Percentiles rank a stretch among this genome's conserved stretches.
Conservation (phyloP, 2,329 filamentous ascomycete species). For the Fusarium verticillioides region DNA sequence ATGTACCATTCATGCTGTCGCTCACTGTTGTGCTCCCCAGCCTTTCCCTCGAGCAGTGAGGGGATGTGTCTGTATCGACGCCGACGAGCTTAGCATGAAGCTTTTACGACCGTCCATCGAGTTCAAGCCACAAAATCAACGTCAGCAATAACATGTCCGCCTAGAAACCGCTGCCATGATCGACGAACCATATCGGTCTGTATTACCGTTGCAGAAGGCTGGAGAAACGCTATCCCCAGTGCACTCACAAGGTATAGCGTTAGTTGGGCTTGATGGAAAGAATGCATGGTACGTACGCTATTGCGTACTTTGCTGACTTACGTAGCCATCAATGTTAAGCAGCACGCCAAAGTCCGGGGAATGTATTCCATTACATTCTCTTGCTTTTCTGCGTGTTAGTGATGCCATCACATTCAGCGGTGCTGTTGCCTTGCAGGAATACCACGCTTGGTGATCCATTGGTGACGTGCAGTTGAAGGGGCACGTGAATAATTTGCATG, state of each 20-base stretch:
- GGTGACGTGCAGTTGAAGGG: background rate
- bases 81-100: background rate
- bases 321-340: background rate
- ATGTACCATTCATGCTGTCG: conserved; percentile 6
- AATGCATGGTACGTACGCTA: conserved; percentile 28
- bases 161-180: conserved; percentile 21
- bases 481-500: conserved; percentile 13
- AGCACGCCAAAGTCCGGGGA: conserved; percentile 4
- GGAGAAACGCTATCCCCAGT: background rate
- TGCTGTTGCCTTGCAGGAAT: background rate
- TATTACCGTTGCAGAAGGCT: conserved; percentile 10
- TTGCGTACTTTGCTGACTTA: conserved; percentile 23
- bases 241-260: background rate
- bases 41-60: background rate
- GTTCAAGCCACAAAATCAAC: conserved; percentile 22
- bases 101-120: conserved; percentile 11
- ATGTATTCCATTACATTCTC: conserved; percentile 2
- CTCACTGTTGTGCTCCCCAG: background rate
- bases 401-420: background rate
- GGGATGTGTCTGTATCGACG: background rate
- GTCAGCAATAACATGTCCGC: conserved; percentile 21
- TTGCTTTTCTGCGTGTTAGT: background rate
- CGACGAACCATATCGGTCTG: conserved; percentile 16
- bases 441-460: background rate
- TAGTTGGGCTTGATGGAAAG: background rate